phyloP scores from a whole-genome alignment of 1,284 basidiomycete species.

The Binderoboletus segoi region DNA sequence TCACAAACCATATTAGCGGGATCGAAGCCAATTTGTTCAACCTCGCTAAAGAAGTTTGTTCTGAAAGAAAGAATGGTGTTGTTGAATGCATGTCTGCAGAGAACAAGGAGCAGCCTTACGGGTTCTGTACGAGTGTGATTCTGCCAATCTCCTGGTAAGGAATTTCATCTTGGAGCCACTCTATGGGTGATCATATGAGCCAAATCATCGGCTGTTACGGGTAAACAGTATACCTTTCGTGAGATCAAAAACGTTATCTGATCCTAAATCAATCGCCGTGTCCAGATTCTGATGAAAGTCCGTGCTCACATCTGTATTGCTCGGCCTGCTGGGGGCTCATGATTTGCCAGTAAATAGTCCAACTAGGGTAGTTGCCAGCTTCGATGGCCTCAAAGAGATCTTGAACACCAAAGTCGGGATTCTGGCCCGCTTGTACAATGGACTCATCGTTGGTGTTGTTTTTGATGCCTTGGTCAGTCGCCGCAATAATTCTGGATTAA shows the following conservation, averaged over 20 bases:
- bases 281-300: background rate
- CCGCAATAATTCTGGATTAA: constrained; percentile 14
- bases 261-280: background rate
- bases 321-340: constrained; percentile 40
- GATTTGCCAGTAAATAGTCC: constrained; percentile 38
- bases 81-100: background rate
- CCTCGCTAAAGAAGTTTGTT: constrained; percentile 26
- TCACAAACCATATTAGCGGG: constrained; percentile 20
- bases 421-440: constrained; percentile 35
- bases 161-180: constrained; percentile 36
- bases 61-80: background rate
- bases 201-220: background rate
- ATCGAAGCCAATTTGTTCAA: constrained; percentile 27
- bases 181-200: constrained; percentile 9
- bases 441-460: constrained; percentile 39
- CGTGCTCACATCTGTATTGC: constrained; percentile 25
- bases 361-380: constrained; percentile 37
- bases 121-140: constrained; percentile 40
- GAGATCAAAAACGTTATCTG: constrained; percentile 42
- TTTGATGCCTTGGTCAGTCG: constrained; percentile 23
- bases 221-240: constrained; percentile 33
- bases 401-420: constrained; percentile 42
- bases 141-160: constrained; percentile 42
- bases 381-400: constrained; percentile 43
- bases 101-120: constrained; percentile 21